Conservation (phyloP, 176 grass and related monocot species). For the Aegilops tauschii region DNA sequence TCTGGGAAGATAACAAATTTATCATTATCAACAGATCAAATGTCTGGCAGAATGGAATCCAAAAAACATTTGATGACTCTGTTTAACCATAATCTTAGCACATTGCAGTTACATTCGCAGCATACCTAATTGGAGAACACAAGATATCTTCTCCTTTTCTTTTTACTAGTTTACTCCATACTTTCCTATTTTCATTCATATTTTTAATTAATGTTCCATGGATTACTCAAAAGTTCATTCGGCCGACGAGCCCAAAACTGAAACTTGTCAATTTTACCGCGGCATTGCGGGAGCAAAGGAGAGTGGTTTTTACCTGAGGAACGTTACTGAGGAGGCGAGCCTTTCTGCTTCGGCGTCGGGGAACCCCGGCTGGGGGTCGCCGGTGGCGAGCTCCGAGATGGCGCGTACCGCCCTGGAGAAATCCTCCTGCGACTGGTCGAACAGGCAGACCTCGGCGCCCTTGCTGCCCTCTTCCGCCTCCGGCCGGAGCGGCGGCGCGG, state of each 20-base stretch:
- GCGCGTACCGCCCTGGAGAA: constrained; percentile 43
- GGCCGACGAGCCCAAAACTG: neutral
- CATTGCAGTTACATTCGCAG: neutral
- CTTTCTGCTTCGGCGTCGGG: constrained; percentile 46
- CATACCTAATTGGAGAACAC: too few relatives aligned
- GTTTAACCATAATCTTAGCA: neutral
- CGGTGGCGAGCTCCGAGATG: constrained; percentile 40
- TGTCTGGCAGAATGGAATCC: neutral
- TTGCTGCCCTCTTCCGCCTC: neutral
- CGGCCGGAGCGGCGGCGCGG: neutral
- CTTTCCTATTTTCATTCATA: neutral
- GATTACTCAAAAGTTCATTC: neutral
- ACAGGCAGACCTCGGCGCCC: constrained; percentile 34
- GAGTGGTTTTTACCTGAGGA: constrained; percentile 45
- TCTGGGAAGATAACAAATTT: constrained; percentile 28
- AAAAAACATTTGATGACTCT: neutral
- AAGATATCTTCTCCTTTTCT: too few relatives aligned
- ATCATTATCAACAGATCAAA: neutral
- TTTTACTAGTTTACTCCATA: too few relatives aligned
- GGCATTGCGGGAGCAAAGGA: neutral
- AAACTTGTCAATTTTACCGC: neutral
- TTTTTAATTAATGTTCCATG: neutral
- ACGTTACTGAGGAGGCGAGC: constrained; percentile 57
- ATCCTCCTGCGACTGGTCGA: constrained; percentile 51
- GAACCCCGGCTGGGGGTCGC: constrained; percentile 5